Conservation (phyloP, 805 yeast genomes). For the Saccharomycopsis guyanensis region DNA sequence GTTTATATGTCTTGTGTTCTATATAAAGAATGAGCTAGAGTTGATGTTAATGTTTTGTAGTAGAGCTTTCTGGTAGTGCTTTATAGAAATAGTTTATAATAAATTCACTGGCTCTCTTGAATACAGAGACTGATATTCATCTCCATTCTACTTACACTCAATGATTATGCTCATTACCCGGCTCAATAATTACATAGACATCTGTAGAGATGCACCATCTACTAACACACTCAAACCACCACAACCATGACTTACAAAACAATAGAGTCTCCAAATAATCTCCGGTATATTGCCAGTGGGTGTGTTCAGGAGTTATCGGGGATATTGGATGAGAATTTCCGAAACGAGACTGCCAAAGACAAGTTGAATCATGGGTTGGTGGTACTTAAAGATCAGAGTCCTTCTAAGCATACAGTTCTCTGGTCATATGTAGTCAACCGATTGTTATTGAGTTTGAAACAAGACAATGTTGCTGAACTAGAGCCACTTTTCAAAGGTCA, state of each 20-base stretch:
- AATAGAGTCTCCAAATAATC: neutral
- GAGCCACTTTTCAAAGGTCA: neutral
- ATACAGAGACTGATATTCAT: too few species aligned
- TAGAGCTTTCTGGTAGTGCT: too few species aligned
- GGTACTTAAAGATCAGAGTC: conserved; percentile 2
- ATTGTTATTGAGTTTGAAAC: conserved; percentile 5
- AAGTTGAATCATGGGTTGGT: neutral
- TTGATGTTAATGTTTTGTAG: too few species aligned
- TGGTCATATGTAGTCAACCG: conserved; percentile 14
- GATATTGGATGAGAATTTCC: neutral
- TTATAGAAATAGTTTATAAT: too few species aligned
- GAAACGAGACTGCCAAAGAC: neutral
- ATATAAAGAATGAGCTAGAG: too few species aligned
- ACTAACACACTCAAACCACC: too few species aligned
- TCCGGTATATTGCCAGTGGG: neutral
- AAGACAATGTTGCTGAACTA: neutral
- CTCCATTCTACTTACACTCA: too few species aligned
- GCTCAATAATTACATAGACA: too few species aligned
- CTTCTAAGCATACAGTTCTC: conserved; percentile 7
- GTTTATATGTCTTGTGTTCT: too few species aligned
- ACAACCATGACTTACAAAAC: neutral
- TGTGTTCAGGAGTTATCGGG: neutral
- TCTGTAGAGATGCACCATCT: too few species aligned
- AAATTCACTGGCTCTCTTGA: too few species aligned
- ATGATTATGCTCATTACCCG: too few species aligned